These are phyloP conservation scores for Rickenella mellea DNA, from an alignment of 768 basidiomycete species.

Conservation along the genomic window DNA sequence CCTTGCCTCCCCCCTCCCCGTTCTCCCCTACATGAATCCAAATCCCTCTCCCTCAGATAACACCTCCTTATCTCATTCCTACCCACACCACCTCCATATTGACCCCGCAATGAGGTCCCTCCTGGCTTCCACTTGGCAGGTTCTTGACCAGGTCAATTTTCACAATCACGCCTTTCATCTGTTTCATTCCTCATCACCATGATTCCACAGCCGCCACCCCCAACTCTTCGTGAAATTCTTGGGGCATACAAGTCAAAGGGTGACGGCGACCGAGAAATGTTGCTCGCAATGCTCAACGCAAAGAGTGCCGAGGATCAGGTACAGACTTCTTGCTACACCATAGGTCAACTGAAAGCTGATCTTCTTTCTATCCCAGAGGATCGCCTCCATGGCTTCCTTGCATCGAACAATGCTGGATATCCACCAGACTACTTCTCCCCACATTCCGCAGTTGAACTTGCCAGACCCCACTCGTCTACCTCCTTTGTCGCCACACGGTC, in stretches of 20 bases:
- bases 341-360: constrained; percentile 3
- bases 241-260: constrained; percentile 78
- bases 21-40: constrained; percentile 16
- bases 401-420: constrained; percentile 66
- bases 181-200: constrained; percentile 1
- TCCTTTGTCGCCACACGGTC: constrained; percentile 27
- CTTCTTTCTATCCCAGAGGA: constrained; percentile 35
- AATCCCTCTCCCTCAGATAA: constrained; percentile 16
- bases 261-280: constrained; percentile 87
- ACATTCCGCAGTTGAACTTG: constrained; percentile 9
- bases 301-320: constrained; percentile 93
- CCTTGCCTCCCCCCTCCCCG: constrained; percentile 10
- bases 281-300: constrained; percentile 84
- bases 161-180: background rate
- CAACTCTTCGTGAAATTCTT: constrained; percentile 77
- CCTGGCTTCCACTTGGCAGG: constrained; percentile 33
- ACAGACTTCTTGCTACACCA: constrained; percentile 15
- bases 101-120: constrained; percentile 21
- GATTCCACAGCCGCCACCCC: constrained; percentile 54
- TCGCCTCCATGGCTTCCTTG: constrained; percentile 60
- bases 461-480: constrained; percentile 25
- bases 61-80: too few relatives aligned
- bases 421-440: constrained; percentile 21
- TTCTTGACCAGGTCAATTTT: constrained; percentile 34
- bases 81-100: constrained; percentile 2